These are phyloP conservation scores for Berkeleyomyces basicola DNA, from an alignment of 2,329 filamentous ascomycete species.

Conservation along the genomic window DNA sequence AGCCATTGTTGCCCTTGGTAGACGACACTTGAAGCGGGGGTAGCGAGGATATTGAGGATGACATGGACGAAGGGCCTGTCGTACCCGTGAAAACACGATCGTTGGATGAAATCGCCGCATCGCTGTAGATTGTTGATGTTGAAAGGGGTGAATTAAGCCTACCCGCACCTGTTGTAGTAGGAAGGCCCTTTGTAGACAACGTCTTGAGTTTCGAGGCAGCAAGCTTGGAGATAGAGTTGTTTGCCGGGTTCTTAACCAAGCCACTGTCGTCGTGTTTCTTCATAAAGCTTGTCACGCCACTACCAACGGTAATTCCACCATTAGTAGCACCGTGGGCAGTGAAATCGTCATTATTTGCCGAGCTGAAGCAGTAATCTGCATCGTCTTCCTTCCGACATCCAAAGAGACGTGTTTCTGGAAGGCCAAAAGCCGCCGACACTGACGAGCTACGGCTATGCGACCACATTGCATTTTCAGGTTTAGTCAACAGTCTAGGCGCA, in stretches of 20 bases:
- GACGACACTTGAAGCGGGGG: conserved; percentile 20
- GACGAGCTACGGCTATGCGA: conserved; percentile 28
- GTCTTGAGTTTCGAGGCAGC: neutral
- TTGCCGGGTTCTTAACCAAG: conserved; percentile 1
- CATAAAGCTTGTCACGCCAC: conserved; percentile 22
- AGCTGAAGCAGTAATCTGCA: conserved; percentile 16
- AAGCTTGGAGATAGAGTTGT: neutral
- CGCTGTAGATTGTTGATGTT: conserved; percentile 1
- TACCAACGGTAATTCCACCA: conserved; percentile 25
- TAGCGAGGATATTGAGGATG: conserved; percentile 18
- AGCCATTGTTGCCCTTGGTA: conserved; percentile 24
- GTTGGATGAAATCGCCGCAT: neutral
- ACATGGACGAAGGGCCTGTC: conserved; percentile 16
- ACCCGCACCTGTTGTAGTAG: neutral
- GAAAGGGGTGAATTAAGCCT: conserved; percentile 7
- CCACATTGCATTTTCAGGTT: neutral
- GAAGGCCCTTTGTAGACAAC: neutral
- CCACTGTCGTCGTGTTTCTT: conserved; percentile 9
- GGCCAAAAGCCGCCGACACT: conserved; percentile 13
- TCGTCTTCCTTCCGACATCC: conserved; percentile 12
- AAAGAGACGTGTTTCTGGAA: conserved; percentile 15
- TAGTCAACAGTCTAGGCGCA: conserved; percentile 21
- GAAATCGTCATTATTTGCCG: conserved; percentile 11
- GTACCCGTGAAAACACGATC: conserved; percentile 14
- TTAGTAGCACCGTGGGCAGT: conserved; percentile 15